These are phyloP conservation scores for Ogataea populi-albae DNA, from an alignment of 805 yeast species.

Conservation along the genomic window DNA sequence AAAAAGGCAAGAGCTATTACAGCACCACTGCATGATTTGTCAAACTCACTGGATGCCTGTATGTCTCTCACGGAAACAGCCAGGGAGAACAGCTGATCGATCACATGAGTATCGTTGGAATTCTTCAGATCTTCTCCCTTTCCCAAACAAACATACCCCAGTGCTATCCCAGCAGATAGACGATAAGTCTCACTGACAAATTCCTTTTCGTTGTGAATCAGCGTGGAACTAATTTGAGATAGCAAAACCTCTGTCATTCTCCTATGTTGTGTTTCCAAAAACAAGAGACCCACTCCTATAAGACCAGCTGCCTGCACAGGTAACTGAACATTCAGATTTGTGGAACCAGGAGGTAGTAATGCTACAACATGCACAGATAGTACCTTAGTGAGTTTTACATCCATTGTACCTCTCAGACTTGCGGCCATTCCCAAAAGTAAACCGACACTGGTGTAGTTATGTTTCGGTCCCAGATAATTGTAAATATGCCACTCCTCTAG, in stretches of 20 bases:
- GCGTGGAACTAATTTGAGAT: conserved; percentile 60
- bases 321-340: conserved; percentile 77
- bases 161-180: conserved; percentile 81
- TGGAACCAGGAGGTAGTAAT: conserved; percentile 84
- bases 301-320: conserved; percentile 90
- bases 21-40: conserved; percentile 71
- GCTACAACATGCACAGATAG: conserved; percentile 92
- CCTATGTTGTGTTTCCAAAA: conserved; percentile 73
- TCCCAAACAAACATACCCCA: conserved; percentile 83
- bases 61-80: conserved; percentile 62
- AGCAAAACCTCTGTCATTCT: conserved; percentile 79
- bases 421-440: conserved; percentile 91
- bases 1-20: conserved; percentile 72
- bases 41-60: conserved; percentile 55
- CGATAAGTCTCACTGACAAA: conserved; percentile 76
- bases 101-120: conserved; percentile 56
- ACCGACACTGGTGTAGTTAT: conserved; percentile 80
- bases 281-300: conserved; percentile 84
- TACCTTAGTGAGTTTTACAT: conserved; percentile 83
- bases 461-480: conserved; percentile 88
- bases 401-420: conserved; percentile 77
- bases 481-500: conserved; percentile 97
- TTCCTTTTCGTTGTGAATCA: conserved; percentile 52
- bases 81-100: conserved; percentile 54
- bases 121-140: conserved; percentile 56